Evolutionary conservation across 345 rosid genomes (phyloP), one percentile per base, ranked within the genome.

Genomic region (Hibiscus syriacus): DNA sequence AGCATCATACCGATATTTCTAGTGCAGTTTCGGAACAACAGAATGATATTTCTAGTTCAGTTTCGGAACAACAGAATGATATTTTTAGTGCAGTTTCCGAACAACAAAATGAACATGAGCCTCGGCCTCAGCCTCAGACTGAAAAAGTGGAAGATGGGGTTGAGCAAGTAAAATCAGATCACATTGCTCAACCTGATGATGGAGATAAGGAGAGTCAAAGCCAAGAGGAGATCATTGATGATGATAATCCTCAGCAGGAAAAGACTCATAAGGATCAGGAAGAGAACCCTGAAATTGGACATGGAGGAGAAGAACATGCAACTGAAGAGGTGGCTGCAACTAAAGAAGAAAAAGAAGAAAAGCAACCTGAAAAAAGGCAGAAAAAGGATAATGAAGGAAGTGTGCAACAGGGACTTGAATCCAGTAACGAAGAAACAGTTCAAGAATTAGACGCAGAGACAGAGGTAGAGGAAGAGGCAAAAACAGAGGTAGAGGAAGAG

Each of bases 241-340:
- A 3, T 13, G 30, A 43, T 34, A 58, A 45, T 53, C 55, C 61
- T 32, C 56, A 22, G 54, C 25, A 49, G n/a, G 80, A 76, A 54
- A 77, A 76, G 54, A 57, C 27, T 67, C 54, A 16, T 25, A 72
- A 30, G 8, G 58, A 71, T 20, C 70, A 38, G 6, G 55, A 69
- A 77, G 75, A 41, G 39, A 75, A 70, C 71, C 67, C 50, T 41
- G 67, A 72, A 38, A 26, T 41, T 2, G 75, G 72, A 13, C 60
- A 70, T 29, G 70, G 4, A 54, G 17, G n/a, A 14, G 26, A 57
- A 0, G 10, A 23, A 17, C n/a, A 52, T 27, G 67, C 2, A 62
- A 69, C 2, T 17, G 72, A 61, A 26, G 60, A 54, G 64, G 1
- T 27, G 2, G 38, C 38, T 3, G 13, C 55, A 27, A 48, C 32